Percentiles rank a stretch among this genome's conserved stretches.
These are phyloP conservation scores for Cryoendolithus antarcticus DNA, from an alignment of 2,329 filamentous ascomycete species.

Conservation along the genomic window DNA sequence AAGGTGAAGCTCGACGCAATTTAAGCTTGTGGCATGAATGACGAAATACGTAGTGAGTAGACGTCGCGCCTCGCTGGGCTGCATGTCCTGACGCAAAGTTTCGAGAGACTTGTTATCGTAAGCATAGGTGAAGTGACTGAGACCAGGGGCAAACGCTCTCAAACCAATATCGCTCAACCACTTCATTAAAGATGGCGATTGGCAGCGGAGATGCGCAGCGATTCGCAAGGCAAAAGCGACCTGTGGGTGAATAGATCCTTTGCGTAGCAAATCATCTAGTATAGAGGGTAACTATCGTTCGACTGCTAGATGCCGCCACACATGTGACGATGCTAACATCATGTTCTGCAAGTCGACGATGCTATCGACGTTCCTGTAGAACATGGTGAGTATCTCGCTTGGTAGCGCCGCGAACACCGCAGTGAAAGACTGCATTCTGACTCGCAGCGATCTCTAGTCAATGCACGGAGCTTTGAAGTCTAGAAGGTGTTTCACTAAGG, in stretches of 20 bases:
- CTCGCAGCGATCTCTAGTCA: neutral
- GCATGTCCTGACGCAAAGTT: no score
- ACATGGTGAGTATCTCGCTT: slow-evolving; percentile 2
- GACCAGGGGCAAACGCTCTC: no score
- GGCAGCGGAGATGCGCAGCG: slow-evolving; percentile 1
- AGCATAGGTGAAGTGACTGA: no score
- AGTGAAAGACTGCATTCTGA: slow-evolving; percentile 1
- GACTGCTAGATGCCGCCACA: slow-evolving; percentile 1
- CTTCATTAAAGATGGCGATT: slow-evolving; percentile 1
- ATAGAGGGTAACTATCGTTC: slow-evolving; percentile 1
- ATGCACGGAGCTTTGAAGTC: neutral
- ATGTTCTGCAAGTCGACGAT: slow-evolving; percentile 1
- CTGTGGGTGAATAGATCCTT: neutral
- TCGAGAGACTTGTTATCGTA: no score
- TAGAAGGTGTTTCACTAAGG: no score
- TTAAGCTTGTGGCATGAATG: no score
- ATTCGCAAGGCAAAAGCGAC: slow-evolving; percentile 1
- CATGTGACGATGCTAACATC: slow-evolving; percentile 1
- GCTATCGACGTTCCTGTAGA: slow-evolving; percentile 1
- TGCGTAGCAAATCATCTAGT: slow-evolving; percentile 1
- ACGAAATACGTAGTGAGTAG: no score
- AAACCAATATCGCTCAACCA: no score
- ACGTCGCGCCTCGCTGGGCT: no score
- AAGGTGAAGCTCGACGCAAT: no score
- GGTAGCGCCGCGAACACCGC: slow-evolving; percentile 1